phyloP scores from a whole-genome alignment of 352 stramenopile genomes.

The Pythium phragmiticola region DNA sequence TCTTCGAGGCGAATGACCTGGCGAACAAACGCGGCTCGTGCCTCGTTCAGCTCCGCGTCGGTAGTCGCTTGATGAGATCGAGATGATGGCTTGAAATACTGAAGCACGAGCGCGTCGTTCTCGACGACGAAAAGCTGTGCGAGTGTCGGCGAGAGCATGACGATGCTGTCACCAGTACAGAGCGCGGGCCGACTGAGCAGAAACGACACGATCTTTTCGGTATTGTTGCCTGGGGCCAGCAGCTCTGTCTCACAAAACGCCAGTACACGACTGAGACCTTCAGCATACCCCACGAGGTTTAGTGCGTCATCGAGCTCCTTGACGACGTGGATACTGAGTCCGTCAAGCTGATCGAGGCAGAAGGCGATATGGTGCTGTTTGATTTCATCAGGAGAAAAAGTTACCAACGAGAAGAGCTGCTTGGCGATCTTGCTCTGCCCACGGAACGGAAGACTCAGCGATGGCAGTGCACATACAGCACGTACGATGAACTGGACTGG shows the following conservation, averaged over 20 bases:
- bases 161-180: slow-evolving; percentile 34
- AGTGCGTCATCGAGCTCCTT: slow-evolving; percentile 67
- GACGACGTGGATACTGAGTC: slow-evolving; percentile 59
- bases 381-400: slow-evolving; percentile 13
- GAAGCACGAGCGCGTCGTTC: slow-evolving; percentile 43
- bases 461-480: slow-evolving; percentile 43
- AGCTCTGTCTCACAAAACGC: slow-evolving; percentile 49
- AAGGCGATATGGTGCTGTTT: slow-evolving; percentile 42
- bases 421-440: slow-evolving; percentile 62
- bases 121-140: slow-evolving; percentile 51
- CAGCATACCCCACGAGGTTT: slow-evolving; percentile 29
- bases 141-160: slow-evolving; percentile 42
- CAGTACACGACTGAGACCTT: slow-evolving; percentile 39
- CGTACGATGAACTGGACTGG: slow-evolving; percentile 50
- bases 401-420: slow-evolving; percentile 47
- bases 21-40: slow-evolving; percentile 48
- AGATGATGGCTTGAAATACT: slow-evolving; percentile 52
- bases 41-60: slow-evolving; percentile 17
- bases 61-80: slow-evolving; percentile 17
- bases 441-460: slow-evolving; percentile 55
- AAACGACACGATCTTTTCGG: slow-evolving; percentile 63
- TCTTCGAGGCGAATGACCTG: slow-evolving; percentile 43
- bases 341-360: slow-evolving; percentile 45
- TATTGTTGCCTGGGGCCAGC: slow-evolving; percentile 36
- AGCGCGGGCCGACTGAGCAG: slow-evolving; percentile 47